These are phyloP conservation scores for Pseudocercospora eumusae DNA, from an alignment of 2,329 filamentous ascomycete genomes.

Conservation along the genomic window DNA sequence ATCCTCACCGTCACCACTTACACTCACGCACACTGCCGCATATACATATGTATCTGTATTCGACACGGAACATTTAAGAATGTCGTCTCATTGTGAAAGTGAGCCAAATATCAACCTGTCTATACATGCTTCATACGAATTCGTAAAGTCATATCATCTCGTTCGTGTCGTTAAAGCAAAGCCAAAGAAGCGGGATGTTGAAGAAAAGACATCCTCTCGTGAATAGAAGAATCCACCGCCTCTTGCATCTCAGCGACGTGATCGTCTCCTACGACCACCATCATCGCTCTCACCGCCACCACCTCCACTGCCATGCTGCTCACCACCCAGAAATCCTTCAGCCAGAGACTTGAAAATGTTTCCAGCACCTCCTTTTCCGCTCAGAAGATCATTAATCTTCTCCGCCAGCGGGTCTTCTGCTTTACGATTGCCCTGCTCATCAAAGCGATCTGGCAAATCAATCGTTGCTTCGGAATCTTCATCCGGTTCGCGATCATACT, in stretches of 20 bases:
- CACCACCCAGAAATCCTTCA: constrained; percentile 26
- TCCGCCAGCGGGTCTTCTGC: constrained; percentile 34
- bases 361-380: constrained; percentile 34
- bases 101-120: background rate
- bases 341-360: constrained; percentile 33
- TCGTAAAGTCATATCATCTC: background rate
- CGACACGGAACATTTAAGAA: background rate
- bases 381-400: constrained; percentile 38
- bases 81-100: background rate
- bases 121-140: background rate
- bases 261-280: constrained; percentile 25
- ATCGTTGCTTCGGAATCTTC: constrained; percentile 38
- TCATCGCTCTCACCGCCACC: constrained; percentile 19
- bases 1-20: constrained; percentile 1
- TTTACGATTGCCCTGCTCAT: constrained; percentile 39
- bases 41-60: background rate
- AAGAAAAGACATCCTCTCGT: background rate
- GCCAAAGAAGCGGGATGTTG: background rate
- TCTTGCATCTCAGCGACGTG: constrained; percentile 15
- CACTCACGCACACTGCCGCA: too few relatives aligned
- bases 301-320: constrained; percentile 10
- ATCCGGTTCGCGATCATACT: constrained; percentile 33
- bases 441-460: constrained; percentile 42
- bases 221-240: background rate
- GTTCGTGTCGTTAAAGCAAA: background rate